Percentiles rank a stretch among this genome's conserved stretches.
These are phyloP conservation scores for Corchorus capsularis DNA, from an alignment of 345 rosid species.

Conservation along the genomic window DNA sequence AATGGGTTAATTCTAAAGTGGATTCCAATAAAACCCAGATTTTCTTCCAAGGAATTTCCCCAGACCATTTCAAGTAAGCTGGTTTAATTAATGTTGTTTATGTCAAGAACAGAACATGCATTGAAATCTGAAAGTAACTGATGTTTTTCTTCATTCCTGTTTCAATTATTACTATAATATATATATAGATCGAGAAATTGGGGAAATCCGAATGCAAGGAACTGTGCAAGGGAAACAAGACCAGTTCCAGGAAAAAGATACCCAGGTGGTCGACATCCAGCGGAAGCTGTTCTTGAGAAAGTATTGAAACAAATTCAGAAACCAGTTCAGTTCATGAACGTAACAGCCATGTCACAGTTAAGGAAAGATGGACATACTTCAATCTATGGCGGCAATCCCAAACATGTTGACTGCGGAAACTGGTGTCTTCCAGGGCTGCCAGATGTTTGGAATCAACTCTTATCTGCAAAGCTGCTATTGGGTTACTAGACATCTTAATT, in stretches of 20 bases:
- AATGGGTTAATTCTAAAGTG: slow-evolving; percentile 28
- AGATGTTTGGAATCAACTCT: slow-evolving; percentile 50
- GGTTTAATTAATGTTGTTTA: neutral
- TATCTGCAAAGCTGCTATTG: slow-evolving; percentile 21
- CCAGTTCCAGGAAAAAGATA: slow-evolving; percentile 21
- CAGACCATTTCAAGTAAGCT: slow-evolving; percentile 39
- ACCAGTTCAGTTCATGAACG: slow-evolving; percentile 37
- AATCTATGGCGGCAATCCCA: slow-evolving; percentile 34
- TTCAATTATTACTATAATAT: neutral
- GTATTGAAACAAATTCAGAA: slow-evolving; percentile 25
- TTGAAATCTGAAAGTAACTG: neutral
- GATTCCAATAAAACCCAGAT: slow-evolving; percentile 34
- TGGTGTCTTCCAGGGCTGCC: slow-evolving; percentile 65
- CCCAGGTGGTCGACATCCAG: slow-evolving; percentile 34
- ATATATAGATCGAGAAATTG: slow-evolving; percentile 30
- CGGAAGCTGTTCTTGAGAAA: slow-evolving; percentile 28
- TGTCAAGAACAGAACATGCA: neutral
- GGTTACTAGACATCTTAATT: neutral
- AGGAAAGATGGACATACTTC: slow-evolving; percentile 54
- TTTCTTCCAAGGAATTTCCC: slow-evolving; percentile 43
- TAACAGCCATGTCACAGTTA: slow-evolving; percentile 37
- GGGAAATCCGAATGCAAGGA: slow-evolving; percentile 27
- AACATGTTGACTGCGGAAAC: slow-evolving; percentile 44
- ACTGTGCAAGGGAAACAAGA: slow-evolving; percentile 32
- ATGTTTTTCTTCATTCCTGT: neutral